Percentiles rank a stretch among this genome's conserved stretches.
These are phyloP conservation scores for Globisporangium spiculum DNA, from an alignment of 352 stramenopile species.

Conservation along the genomic window DNA sequence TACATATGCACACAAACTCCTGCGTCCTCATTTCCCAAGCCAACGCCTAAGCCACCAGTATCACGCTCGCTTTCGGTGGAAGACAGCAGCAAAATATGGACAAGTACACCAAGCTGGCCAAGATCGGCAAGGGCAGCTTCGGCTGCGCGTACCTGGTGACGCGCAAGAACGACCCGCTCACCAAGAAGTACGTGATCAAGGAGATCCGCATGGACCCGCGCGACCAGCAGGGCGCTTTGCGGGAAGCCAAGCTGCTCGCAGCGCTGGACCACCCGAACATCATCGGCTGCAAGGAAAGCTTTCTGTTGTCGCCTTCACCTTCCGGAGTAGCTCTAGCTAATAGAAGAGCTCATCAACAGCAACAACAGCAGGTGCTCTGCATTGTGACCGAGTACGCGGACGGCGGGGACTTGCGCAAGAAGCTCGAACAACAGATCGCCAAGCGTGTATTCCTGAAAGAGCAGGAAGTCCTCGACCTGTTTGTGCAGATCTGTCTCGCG, in stretches of 20 bases:
- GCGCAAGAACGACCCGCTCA: conserved; percentile 30
- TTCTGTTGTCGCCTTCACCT: conserved; percentile 32
- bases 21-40: neutral
- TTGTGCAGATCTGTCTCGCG: conserved; percentile 71
- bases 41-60: neutral
- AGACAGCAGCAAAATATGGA: conserved; percentile 41
- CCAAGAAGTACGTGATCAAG: conserved; percentile 68
- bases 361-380: conserved; percentile 44
- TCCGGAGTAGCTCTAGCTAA: neutral
- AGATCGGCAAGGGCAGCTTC: conserved; percentile 77
- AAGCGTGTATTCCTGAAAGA: conserved; percentile 27
- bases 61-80: neutral
- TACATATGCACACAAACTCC: neutral
- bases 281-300: conserved; percentile 78
- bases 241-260: conserved; percentile 65
- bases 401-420: conserved; percentile 64
- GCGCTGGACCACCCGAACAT: conserved; percentile 84
- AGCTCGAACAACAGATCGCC: conserved; percentile 34
- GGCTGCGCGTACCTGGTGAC: conserved; percentile 61
- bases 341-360: conserved; percentile 3
- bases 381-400: conserved; percentile 87
- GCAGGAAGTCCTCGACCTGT: conserved; percentile 46
- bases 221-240: conserved; percentile 50
- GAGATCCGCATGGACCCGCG: conserved; percentile 71
- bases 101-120: conserved; percentile 72